phyloP scores from a whole-genome alignment of 75 land plant species.

The Sequoia sempervirens region DNA sequence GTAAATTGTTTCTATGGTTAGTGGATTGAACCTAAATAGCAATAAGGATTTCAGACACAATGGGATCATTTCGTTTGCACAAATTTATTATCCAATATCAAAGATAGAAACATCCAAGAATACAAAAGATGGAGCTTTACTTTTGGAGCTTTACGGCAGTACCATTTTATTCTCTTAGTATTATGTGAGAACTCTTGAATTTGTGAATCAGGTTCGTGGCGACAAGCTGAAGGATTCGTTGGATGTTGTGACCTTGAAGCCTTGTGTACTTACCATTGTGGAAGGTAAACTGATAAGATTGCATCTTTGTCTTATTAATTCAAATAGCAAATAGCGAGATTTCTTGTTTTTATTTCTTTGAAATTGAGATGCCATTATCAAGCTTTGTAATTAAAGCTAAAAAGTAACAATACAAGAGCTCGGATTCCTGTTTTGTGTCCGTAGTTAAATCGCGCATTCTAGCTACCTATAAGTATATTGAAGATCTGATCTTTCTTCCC shows the following conservation, averaged over 20 bases:
- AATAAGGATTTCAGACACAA: not conserved
- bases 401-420: not conserved
- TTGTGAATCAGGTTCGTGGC: slow-evolving; percentile 60
- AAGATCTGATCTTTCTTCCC: not conserved
- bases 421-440: not conserved
- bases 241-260: slow-evolving; percentile 74
- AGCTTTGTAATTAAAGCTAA: not conserved
- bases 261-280: slow-evolving; percentile 62
- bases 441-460: not conserved
- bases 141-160: not conserved
- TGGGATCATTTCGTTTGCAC: not conserved
- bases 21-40: not conserved
- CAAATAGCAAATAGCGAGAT: not conserved
- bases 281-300: slow-evolving; percentile 48
- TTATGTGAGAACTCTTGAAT: not conserved
- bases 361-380: not conserved
- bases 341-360: not conserved
- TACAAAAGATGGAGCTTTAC: not conserved
- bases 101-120: not conserved
- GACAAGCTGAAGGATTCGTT: slow-evolving; percentile 53
- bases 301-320: not conserved
- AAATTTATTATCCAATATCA: not conserved
- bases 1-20: not conserved
- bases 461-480: not conserved
- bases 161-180: slow-evolving; percentile 5